Conservation (phyloP, 805 yeast species). For the Cyberlindnera nakhonratchasimensis region DNA sequence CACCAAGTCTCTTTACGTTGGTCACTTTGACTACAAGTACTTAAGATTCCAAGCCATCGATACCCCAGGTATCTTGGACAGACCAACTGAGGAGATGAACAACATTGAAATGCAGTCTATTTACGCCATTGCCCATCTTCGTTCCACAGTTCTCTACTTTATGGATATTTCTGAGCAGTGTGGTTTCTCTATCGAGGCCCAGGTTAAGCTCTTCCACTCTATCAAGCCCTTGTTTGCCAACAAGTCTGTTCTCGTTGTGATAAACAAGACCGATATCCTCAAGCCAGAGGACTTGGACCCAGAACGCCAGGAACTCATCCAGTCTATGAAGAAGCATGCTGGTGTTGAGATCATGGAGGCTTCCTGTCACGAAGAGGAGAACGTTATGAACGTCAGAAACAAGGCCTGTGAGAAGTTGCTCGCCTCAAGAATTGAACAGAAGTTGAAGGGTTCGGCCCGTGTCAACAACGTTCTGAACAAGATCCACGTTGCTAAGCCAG, state of each 20-base stretch:
- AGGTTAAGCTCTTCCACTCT: conserved; percentile 93
- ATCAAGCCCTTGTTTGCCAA: conserved; percentile 97
- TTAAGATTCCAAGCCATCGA: conserved; percentile 98
- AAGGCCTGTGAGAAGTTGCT: conserved; percentile 95
- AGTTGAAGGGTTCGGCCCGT: conserved; percentile 88
- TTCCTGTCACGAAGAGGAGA: conserved; percentile 92
- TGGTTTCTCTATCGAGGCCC: conserved; percentile 96
- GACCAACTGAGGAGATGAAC: conserved; percentile 99
- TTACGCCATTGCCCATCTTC: conserved; percentile 96
- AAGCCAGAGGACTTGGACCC: conserved; percentile 77
- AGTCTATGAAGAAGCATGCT: conserved; percentile 58
- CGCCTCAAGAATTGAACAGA: conserved; percentile 94
- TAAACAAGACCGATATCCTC: conserved; percentile 92
- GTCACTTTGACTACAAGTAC: conserved; percentile 98
- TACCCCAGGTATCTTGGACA: conserved; percentile 97
- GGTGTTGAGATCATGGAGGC: conserved; percentile 92
- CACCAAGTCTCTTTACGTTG: conserved; percentile 94
- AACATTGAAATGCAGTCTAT: conserved; percentile 99
- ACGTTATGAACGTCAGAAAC: conserved; percentile 93
- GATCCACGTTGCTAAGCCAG: conserved; percentile 92
- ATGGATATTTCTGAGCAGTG: conserved; percentile 99
- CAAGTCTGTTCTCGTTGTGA: conserved; percentile 91
- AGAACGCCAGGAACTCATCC: conserved; percentile 67
- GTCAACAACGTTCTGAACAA: conserved; percentile 86
- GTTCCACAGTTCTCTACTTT: conserved; percentile 94